Conservation (phyloP, 2,329 filamentous ascomycete species). For the Knoxdaviesia proteae region DNA sequence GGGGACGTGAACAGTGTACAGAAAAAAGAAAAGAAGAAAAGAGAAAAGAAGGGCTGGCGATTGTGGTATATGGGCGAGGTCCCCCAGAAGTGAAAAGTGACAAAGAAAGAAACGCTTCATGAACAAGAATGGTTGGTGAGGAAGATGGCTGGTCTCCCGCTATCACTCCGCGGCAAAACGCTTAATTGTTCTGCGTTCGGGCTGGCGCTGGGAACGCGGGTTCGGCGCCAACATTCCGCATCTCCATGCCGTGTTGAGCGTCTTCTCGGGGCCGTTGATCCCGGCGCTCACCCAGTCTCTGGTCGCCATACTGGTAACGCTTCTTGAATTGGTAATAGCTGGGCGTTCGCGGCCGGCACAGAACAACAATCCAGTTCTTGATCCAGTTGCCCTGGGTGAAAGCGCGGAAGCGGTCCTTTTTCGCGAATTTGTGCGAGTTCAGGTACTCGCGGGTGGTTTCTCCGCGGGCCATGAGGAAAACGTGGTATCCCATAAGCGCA, state of each 20-base stretch:
- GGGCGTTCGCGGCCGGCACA: conserved; percentile 66
- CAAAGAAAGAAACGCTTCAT: no score
- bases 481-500: conserved; percentile 68
- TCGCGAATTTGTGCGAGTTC: conserved; percentile 86
- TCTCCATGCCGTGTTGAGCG: conserved; percentile 41
- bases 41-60: no score
- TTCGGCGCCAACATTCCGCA: conserved; percentile 31
- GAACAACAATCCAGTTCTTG: conserved; percentile 63
- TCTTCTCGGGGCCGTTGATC: conserved; percentile 21
- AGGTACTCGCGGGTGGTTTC: conserved; percentile 94
- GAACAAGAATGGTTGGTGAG: no score
- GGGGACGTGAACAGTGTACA: no score
- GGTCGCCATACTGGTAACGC: conserved; percentile 58
- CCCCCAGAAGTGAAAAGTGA: no score
- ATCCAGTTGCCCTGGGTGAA: conserved; percentile 61
- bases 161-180: conserved; percentile 1
- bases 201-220: no score
- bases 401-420: conserved; percentile 75
- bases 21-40: no score
- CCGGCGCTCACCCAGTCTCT: conserved; percentile 43
- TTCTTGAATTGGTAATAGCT: conserved; percentile 79
- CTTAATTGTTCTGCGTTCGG: conserved; percentile 12
- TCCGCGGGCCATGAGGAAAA: conserved; percentile 75
- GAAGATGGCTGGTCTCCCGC: no score
- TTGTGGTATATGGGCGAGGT: no score